A percentile compares a stretch with the other conserved stretches of the same genome.
Conservation (phyloP, 2,329 filamentous ascomycete species). For the Colletotrichum trifolii region DNA sequence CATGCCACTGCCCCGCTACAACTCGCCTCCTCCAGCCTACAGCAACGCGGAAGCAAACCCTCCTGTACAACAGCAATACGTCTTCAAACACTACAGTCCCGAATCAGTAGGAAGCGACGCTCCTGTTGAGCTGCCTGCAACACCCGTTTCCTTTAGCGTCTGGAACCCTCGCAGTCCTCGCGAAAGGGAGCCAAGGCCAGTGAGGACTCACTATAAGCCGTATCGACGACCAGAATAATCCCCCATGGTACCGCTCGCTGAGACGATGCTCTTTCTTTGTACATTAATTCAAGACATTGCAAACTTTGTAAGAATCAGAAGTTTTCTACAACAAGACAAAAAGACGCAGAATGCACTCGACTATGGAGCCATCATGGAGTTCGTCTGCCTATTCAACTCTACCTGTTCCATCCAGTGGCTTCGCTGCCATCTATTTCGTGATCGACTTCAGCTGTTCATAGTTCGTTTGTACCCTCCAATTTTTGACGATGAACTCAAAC, state of each 20-base stretch:
- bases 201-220: conserved; percentile 26
- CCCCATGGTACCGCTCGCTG: not conserved
- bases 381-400: conserved; percentile 1
- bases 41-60: conserved; percentile 5
- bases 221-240: conserved; percentile 28
- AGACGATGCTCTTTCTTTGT: conserved; percentile 9
- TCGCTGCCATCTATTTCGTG: too few relatives aligned
- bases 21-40: conserved; percentile 26
- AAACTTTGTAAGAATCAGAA: not conserved
- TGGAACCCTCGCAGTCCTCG: conserved; percentile 23
- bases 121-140: conserved; percentile 30
- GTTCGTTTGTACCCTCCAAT: too few relatives aligned
- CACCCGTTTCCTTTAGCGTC: conserved; percentile 31
- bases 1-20: conserved; percentile 25
- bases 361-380: not conserved
- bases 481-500: too few relatives aligned
- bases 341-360: too few relatives aligned
- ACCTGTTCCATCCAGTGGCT: too few relatives aligned
- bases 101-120: conserved; percentile 21
- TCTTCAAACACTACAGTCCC: conserved; percentile 32
- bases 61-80: conserved; percentile 6
- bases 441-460: too few relatives aligned
- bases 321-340: too few relatives aligned
- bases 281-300: not conserved
- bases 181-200: conserved; percentile 7